phyloP scores from a whole-genome alignment of 192 early-diverging fungal species.

The Funneliformis geosporum region DNA sequence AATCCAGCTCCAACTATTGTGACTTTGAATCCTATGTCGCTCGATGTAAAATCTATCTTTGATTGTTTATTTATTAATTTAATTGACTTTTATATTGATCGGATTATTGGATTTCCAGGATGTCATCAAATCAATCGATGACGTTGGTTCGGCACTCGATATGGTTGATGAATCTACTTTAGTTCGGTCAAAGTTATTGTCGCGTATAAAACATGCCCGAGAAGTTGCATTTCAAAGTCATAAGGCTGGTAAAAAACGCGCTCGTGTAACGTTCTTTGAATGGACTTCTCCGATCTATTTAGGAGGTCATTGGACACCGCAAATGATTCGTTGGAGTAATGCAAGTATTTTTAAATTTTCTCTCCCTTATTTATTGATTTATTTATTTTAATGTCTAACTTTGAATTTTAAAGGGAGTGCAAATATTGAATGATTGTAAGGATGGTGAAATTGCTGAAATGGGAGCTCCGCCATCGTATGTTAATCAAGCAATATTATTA shows the following conservation, averaged over 20 bases:
- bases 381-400: too few species aligned
- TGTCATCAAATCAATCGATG: constrained; percentile 49
- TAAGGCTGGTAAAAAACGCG: constrained; percentile 7
- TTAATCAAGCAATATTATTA: background rate
- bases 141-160: constrained; percentile 46
- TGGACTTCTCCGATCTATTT: constrained; percentile 55
- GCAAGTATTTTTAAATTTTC: background rate
- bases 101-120: constrained; percentile 33
- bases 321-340: constrained; percentile 46
- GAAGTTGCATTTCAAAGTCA: constrained; percentile 23
- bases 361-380: too few species aligned
- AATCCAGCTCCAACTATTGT: constrained; percentile 42
- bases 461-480: constrained; percentile 51
- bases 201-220: constrained; percentile 42
- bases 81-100: background rate
- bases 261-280: constrained; percentile 50
- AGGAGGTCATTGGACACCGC: constrained; percentile 57
- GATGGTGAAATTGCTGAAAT: constrained; percentile 10
- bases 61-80: background rate
- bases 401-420: constrained; percentile 35
- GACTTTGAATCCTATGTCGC: constrained; percentile 43
- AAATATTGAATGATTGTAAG: constrained; percentile 46
- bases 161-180: constrained; percentile 37
- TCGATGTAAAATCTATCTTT: constrained; percentile 16
- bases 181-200: constrained; percentile 33